A percentile compares a stretch with the other conserved stretches of the same genome.
These are phyloP conservation scores for Prunus yedoensis DNA, from an alignment of 331 rosid genomes.

Conservation along the genomic window DNA sequence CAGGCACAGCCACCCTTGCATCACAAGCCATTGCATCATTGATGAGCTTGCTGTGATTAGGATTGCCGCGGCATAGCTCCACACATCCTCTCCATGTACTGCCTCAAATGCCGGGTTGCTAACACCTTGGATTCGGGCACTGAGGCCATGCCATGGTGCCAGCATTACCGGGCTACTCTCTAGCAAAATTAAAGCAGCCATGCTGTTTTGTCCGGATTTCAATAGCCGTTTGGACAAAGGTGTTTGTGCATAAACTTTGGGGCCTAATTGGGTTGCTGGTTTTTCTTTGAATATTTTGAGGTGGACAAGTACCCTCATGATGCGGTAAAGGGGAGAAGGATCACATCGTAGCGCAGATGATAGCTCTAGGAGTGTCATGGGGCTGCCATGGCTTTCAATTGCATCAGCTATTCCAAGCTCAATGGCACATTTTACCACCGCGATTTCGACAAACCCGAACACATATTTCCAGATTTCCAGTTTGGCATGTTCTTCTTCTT, in stretches of 20 bases:
- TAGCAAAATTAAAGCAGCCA: conserved; percentile 42
- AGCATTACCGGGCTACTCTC: conserved; percentile 61
- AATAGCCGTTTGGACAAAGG: conserved; percentile 43
- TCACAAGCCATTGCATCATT: conserved; percentile 74
- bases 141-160: conserved; percentile 60
- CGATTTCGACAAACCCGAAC: conserved; percentile 37
- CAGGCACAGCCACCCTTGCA: conserved; percentile 39
- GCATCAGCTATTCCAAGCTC: conserved; percentile 67
- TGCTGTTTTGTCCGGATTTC: conserved; percentile 32
- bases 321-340: conserved; percentile 45
- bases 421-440: conserved; percentile 61
- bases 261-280: not conserved
- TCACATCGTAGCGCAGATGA: conserved; percentile 40
- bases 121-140: conserved; percentile 18
- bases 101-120: conserved; percentile 30
- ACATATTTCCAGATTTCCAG: conserved; percentile 38
- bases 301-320: conserved; percentile 54
- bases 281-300: conserved; percentile 52
- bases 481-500: conserved; percentile 29
- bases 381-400: conserved; percentile 43
- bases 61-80: conserved; percentile 41
- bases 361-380: conserved; percentile 51
- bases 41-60: conserved; percentile 36
- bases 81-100: conserved; percentile 57
- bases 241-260: conserved; percentile 30